Base-by-base conservation (phyloP, 495 filamentous ascomycete genomes). In the Neurospora sp. region DNA sequence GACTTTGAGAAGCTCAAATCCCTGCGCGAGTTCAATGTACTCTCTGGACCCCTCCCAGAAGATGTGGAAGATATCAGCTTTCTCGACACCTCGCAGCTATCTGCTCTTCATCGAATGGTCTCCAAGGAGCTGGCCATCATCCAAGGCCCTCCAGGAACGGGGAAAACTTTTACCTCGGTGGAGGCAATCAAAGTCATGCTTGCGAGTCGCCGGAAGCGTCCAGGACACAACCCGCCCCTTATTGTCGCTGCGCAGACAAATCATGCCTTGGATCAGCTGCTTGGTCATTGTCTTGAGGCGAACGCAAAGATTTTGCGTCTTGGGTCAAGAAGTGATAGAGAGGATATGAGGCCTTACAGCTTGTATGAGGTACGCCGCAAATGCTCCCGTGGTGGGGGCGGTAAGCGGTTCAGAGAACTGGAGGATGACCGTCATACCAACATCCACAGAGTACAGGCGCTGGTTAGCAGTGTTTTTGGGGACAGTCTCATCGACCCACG, bases 61-160 rank as follows among this genome's bases (percentile, higher is more conserved):
- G 39, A 80, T 72, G n/a, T 84, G 74, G 42, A 74, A 2, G 41
- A 66, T 2, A 40, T 84, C 14, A 88, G 85, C 27, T 83, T 83
- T 11, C 82, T 97, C 16, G 93, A 97, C 78, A 77, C 82, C 3
- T 91, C 91, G 0, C 94, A 97, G 79, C 85, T 90, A 66, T 78
- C 79, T 5, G 94, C 91, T 12, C 83, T 97, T 0, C 84, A 87
- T 37, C 84, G 89, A 0, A 93, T 97, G 9, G 78, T 97, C 9
- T 91, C 91, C 0, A 93, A 91, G 70, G 85, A 87, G 44, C 76
- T 99, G 1, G 87, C 93, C 3, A 91, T 99, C 44, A 83, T 97
- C 0, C 95, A 98, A 82, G 95, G 95, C 0, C 95, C 95, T 9
- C 95, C 95, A 5, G 95, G 95, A 1, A 97, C 95, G 3, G 95